Conservation (phyloP, 2,329 filamentous ascomycete species). For the Ilyonectria robusta region DNA sequence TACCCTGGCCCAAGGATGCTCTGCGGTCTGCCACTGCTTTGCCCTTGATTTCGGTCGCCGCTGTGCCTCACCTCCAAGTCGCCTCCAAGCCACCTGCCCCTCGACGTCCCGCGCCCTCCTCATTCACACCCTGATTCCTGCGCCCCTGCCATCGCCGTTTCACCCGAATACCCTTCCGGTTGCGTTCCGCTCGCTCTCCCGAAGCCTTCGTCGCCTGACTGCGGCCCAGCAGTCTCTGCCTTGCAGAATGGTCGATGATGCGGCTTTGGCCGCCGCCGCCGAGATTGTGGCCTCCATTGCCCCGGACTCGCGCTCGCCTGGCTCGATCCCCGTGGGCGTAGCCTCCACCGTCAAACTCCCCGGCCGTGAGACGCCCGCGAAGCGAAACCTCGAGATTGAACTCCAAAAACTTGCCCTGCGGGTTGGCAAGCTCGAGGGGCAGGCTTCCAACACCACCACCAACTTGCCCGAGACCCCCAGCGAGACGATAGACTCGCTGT, state of each 20-base stretch:
- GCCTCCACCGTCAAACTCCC: constrained; percentile 77
- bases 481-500: constrained; percentile 77
- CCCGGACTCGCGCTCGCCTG: constrained; percentile 57
- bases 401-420: constrained; percentile 83
- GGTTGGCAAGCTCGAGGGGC: constrained; percentile 86
- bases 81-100: constrained; percentile 12
- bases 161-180: constrained; percentile 4
- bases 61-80: constrained; percentile 2
- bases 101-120: constrained; percentile 8
- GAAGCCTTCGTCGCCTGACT: constrained; percentile 43
- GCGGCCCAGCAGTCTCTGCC: constrained; percentile 46
- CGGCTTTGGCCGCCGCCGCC: constrained; percentile 67
- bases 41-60: constrained; percentile 22
- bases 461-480: constrained; percentile 86
- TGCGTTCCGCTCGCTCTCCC: constrained; percentile 21
- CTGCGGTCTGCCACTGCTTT: constrained; percentile 18
- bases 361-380: constrained; percentile 81
- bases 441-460: constrained; percentile 73
- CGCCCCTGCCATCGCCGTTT: constrained; percentile 5
- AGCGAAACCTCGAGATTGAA: constrained; percentile 85
- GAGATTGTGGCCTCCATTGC: constrained; percentile 69
- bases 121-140: constrained; percentile 8
- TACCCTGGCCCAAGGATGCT: constrained; percentile 27
- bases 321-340: constrained; percentile 57
- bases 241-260: constrained; percentile 66